Evolutionary conservation across 2,329 filamentous ascomycete species (phyloP).

Genomic region (Metarhizium humberi): DNA sequence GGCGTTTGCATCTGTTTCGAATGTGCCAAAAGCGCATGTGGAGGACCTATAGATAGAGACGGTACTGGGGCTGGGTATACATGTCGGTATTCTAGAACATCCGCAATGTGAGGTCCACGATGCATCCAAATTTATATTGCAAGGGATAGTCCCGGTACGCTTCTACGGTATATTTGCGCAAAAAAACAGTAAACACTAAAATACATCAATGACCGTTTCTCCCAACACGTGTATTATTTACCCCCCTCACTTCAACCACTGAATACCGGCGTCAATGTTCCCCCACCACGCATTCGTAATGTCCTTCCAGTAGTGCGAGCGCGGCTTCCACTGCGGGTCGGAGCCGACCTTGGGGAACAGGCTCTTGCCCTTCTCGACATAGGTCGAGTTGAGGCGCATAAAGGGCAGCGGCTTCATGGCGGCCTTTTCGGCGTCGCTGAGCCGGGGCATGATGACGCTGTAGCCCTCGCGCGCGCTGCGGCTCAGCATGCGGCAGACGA

Average conservation of each 20-base stretch:
- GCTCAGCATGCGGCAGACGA: constrained; percentile 3
- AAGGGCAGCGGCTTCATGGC: constrained; percentile 3
- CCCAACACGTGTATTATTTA: too few species aligned
- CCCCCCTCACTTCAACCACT: not conserved
- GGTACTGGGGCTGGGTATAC: too few species aligned
- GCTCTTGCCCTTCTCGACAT: not conserved
- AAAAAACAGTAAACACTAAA: too few species aligned
- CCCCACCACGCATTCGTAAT: constrained; percentile 4
- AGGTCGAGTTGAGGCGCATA: constrained; percentile 5
- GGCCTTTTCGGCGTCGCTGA: constrained; percentile 1
- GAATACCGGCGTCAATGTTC: not conserved
- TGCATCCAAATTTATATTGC: too few species aligned
- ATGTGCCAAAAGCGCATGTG: too few species aligned
- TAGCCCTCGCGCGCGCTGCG: not conserved
- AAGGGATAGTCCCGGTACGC: too few species aligned
- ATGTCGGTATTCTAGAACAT: too few species aligned
- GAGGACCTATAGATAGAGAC: too few species aligned
- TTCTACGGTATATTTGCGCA: too few species aligned
- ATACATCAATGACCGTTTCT: too few species aligned
- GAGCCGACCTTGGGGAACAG: constrained; percentile 2
- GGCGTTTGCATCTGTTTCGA: too few species aligned
- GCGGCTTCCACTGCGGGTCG: constrained; percentile 2
- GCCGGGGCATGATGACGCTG: not conserved
- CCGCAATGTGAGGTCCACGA: too few species aligned
- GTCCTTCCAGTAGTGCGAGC: constrained; percentile 8